Evolutionary conservation across 495 filamentous ascomycete genomes (phyloP), one percentile per base, ranked within the genome.

Genomic region (Hypoxylon subgilvum): DNA sequence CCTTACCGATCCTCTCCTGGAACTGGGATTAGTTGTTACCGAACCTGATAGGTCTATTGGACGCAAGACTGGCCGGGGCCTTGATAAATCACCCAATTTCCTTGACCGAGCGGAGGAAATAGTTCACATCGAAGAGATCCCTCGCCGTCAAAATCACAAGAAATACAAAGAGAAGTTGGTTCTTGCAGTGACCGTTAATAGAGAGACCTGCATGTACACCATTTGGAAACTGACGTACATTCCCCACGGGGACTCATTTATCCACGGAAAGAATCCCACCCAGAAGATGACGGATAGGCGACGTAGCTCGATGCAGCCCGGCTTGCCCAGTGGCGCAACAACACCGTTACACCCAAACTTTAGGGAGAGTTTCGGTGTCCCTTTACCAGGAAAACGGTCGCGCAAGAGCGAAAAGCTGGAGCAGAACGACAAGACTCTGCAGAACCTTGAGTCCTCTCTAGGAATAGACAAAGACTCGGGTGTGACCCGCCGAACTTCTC

Each of bases 261-360:
- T 77, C 12, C 78, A 76, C 22, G 72, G 74, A 34, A 76, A 76
- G 51, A 70, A 73, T 41, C 72, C 75, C 50, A 71, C 76, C 46
- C 75, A 78, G 55, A 74, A 72, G 31, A 84, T 78, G 56, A 81
- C 81, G 4, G 79, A 82, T n/a, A 79, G 82, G 16, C 79, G 92
- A 22, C 84, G 94, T 45, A 97, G 92, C 68, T 97, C 94, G 6
- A 90, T 81, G 80, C 89, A 81, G 10, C 89, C 86, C n/a, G 86
- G 84, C 12, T 76, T 91, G 50, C 77, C 82, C 6, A 91, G 89
- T 49, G 94, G 92, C 32, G 80, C 89, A 6, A 88, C 85, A 1
- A 97, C 94, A 0, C 94, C 94, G 13, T 74, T 88, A 22, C 84
- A 81, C 32, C 56, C 75, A 14, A 73, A 70, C 12, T 73, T 77